phyloP scores from a whole-genome alignment of 2,329 filamentous ascomycete species.

The Stachybotrys echinatus region DNA sequence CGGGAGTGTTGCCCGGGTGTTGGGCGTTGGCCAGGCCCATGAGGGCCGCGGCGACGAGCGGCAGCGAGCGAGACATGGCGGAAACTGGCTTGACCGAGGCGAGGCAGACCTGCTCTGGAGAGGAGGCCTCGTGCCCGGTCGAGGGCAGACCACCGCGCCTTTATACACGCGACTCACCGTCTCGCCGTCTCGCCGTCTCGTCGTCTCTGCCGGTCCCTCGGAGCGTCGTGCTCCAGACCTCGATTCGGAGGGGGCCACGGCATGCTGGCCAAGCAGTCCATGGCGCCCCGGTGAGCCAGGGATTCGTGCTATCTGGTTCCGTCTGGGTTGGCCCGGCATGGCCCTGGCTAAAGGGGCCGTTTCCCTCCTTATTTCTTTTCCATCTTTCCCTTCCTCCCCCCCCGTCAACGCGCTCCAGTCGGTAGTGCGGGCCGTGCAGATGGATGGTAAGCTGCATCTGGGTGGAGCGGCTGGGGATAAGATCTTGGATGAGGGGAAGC shows the following conservation, averaged over 20 bases:
- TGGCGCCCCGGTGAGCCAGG: background rate
- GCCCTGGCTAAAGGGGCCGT: background rate
- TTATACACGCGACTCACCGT: background rate
- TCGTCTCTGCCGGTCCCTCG: background rate
- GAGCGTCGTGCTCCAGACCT: background rate
- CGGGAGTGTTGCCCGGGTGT: constrained; percentile 31
- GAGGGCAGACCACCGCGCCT: background rate
- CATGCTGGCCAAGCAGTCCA: background rate
- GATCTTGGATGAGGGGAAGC: background rate
- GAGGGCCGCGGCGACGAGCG: constrained; percentile 3
- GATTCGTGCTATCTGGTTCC: background rate
- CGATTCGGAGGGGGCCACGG: background rate
- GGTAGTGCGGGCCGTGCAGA: background rate
- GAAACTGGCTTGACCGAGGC: background rate
- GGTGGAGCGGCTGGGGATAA: background rate
- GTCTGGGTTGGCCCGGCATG: background rate
- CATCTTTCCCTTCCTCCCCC: background rate
- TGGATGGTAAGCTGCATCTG: background rate
- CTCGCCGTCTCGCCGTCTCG: background rate
- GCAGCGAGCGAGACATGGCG: constrained; percentile 1
- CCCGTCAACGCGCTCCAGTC: no score
- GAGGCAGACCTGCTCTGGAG: background rate
- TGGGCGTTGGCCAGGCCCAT: constrained; percentile 21
- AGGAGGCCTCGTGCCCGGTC: background rate
- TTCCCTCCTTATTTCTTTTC: no score